A percentile compares a stretch with the other conserved stretches of the same genome.
Evolutionary conservation across 2,329 filamentous ascomycete genomes (phyloP).

Genomic region (Cytospora mali): DNA sequence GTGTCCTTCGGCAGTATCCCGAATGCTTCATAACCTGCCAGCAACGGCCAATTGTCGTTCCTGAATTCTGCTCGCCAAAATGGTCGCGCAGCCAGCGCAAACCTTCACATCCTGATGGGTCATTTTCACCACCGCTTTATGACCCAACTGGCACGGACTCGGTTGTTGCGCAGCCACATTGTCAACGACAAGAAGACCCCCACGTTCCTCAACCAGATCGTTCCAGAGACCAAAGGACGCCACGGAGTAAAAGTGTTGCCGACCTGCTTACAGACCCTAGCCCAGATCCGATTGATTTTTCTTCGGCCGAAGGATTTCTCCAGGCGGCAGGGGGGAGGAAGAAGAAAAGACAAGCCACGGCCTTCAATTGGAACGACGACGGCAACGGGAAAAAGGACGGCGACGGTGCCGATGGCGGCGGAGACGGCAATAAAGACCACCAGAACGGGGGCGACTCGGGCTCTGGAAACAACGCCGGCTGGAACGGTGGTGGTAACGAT

Average conservation of each 20-base stretch:
- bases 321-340: conserved; percentile 60
- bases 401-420: conserved; percentile 42
- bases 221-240: conserved; percentile 19
- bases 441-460: conserved; percentile 39
- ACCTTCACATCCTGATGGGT: conserved; percentile 32
- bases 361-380: conserved; percentile 46
- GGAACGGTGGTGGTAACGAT: conserved; percentile 44
- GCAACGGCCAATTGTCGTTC: conserved; percentile 31
- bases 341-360: conserved; percentile 54
- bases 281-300: conserved; percentile 58
- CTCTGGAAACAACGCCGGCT: conserved; percentile 36
- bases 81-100: conserved; percentile 32
- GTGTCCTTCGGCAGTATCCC: background rate
- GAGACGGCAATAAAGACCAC: conserved; percentile 38
- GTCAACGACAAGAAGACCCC: conserved; percentile 30
- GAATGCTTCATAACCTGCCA: conserved; percentile 1
- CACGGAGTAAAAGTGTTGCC: conserved; percentile 31
- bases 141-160: conserved; percentile 39
- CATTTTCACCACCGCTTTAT: conserved; percentile 30
- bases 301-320: conserved; percentile 54
- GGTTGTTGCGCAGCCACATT: conserved; percentile 35
- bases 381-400: conserved; percentile 48
- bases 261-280: conserved; percentile 51
- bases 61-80: conserved; percentile 36
- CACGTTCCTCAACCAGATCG: conserved; percentile 31